Conservation (phyloP, 2,329 filamentous ascomycete genomes). For the Calonectria pteridis region DNA sequence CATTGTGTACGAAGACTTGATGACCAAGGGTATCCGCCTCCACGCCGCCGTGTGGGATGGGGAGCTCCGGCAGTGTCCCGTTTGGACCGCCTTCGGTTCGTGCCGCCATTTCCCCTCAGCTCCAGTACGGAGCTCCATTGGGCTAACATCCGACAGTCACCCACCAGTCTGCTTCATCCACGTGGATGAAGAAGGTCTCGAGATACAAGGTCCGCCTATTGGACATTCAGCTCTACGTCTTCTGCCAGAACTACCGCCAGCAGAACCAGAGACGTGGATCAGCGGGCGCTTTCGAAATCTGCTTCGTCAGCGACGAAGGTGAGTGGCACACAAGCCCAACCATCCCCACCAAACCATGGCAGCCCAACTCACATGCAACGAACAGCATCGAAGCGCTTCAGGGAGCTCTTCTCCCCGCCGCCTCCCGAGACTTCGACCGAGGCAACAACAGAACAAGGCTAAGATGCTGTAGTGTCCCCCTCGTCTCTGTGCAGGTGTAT, state of each 20-base stretch:
- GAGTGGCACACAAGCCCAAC: conserved; percentile 18
- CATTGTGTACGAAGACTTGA: conserved; percentile 64
- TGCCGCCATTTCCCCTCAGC: background rate
- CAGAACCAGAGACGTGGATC: conserved; percentile 63
- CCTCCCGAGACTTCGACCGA: conserved; percentile 32
- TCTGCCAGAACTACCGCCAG: conserved; percentile 67
- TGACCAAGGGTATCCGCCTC: conserved; percentile 63
- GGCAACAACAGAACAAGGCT: conserved; percentile 18
- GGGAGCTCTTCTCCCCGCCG: conserved; percentile 53
- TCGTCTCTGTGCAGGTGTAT: conserved; percentile 12
- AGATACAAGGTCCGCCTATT: conserved; percentile 63
- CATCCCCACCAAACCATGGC: background rate
- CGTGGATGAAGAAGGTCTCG: conserved; percentile 65
- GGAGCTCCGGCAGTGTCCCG: conserved; percentile 65
- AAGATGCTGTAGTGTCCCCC: background rate
- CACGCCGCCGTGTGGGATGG: conserved; percentile 70
- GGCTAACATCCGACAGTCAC: conserved; percentile 58
- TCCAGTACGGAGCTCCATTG: background rate
- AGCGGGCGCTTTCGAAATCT: conserved; percentile 63
- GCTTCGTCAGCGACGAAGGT: conserved; percentile 60
- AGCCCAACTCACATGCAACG: conserved; percentile 25
- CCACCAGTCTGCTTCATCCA: conserved; percentile 59
- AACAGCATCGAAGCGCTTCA: conserved; percentile 51
- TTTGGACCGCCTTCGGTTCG: conserved; percentile 75
- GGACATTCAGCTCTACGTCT: conserved; percentile 70